Evolutionary conservation across 2,329 filamentous ascomycete genomes (phyloP).

Genomic region (Pleomassaria siparia): DNA sequence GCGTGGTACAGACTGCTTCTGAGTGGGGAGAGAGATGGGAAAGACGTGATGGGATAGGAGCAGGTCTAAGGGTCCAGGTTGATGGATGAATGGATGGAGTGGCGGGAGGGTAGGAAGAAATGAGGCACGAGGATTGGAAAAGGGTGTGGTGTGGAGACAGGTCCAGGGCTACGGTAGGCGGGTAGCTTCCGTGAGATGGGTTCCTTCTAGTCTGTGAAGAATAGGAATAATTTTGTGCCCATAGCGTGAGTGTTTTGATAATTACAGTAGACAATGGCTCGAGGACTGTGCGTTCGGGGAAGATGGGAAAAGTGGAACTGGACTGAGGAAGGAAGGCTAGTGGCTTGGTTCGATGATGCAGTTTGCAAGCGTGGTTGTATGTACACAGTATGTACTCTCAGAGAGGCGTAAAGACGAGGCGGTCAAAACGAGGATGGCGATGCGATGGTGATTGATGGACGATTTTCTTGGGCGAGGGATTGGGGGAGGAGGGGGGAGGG

Average conservation of each 20-base stretch:
- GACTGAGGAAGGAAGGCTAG: constrained; percentile 26
- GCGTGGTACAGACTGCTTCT: constrained; percentile 17
- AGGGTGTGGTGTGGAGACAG: constrained; percentile 44
- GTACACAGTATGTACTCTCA: too few relatives aligned
- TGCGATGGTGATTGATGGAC: constrained; percentile 25
- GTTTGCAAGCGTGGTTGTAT: constrained; percentile 15
- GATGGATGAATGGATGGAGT: constrained; percentile 44
- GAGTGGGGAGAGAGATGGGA: constrained; percentile 24
- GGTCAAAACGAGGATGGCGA: constrained; percentile 27
- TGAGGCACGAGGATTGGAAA: constrained; percentile 45
- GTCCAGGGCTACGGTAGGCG: constrained; percentile 47
- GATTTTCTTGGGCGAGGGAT: too few relatives aligned
- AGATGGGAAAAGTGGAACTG: constrained; percentile 39
- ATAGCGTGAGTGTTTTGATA: constrained; percentile 42
- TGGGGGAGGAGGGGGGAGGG: too few relatives aligned
- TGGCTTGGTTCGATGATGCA: constrained; percentile 22
- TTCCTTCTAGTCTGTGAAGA: constrained; percentile 42
- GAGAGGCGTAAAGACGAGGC: constrained; percentile 13
- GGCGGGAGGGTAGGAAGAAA: constrained; percentile 42
- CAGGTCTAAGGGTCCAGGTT: constrained; percentile 44
- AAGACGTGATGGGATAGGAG: constrained; percentile 37
- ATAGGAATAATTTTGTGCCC: constrained; percentile 43
- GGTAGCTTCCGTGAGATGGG: constrained; percentile 42
- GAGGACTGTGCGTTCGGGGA: constrained; percentile 40
- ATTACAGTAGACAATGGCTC: constrained; percentile 38